Base-by-base conservation (phyloP, 2,329 filamentous ascomycete genomes). In the Penicillium brevicompactum region DNA sequence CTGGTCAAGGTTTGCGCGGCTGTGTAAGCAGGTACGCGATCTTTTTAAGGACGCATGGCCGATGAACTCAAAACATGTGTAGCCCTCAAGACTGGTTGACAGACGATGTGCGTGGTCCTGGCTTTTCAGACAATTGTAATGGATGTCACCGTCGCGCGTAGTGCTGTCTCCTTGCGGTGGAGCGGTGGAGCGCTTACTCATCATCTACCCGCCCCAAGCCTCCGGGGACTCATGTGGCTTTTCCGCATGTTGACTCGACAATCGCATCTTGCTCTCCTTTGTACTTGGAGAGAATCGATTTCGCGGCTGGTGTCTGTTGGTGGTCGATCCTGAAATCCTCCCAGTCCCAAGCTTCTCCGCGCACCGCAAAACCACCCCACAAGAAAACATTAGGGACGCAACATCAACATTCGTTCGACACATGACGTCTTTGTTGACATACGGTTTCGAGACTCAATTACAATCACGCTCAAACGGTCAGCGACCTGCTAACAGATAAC, bases 351-450 rank as follows among this genome's bases (percentile, higher is more conserved):
- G 46, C 32, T 46, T 40, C 54, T 41, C 31, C 52, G 49, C 42
- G 30, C 27, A n/a, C 24, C 53, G 41, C 38, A 46, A 57, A 43
- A 37, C 24, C 32, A 47, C 55, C 58, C 56, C 52, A 56, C 59
- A 59, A 54, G 57, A 58, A 55, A 49, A 49, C 48, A 51, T 52
- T 55, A 44, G 55, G 46, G 53, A 57, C 60, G 46, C 53, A 40
- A 45, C 52, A 53, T 57, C 43, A 60, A 65, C 53, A 55, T 55
- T 57, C 34, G 27, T 44, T 30, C 52, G 50, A 59, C 70, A 70
- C 65, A 73, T 73, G 70, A 71, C 70, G 69, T 70, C 67, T 72
- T 67, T 71, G 70, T 72, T 72, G 68, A 71, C 65, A 62, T 43
- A 58, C 56, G 50, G 49, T 56, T 55, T 60, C 48, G 57, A 58